A percentile compares a stretch with the other conserved stretches of the same genome.
Evolutionary conservation across 2,329 filamentous ascomycete genomes (phyloP).

Genomic region (Cyphellophora europaea): DNA sequence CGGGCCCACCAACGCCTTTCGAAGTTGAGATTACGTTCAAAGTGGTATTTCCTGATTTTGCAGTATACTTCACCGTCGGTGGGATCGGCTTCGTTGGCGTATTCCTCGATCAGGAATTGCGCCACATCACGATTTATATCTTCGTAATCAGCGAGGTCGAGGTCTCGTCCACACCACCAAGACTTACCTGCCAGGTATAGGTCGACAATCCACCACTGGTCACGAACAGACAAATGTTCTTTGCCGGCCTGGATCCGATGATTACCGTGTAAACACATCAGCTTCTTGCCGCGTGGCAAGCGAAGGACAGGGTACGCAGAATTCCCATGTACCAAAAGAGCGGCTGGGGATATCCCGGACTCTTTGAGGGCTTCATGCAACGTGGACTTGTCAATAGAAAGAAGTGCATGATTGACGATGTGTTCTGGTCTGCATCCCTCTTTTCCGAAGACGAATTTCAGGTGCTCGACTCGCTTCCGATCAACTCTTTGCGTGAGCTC

Average conservation of each 20-base stretch:
- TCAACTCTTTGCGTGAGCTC: too few species aligned
- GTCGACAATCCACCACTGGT: slow-evolving; percentile 24
- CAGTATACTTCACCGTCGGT: slow-evolving; percentile 22
- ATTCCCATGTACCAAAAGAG: too few species aligned
- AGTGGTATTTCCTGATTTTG: slow-evolving; percentile 21
- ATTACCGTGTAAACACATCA: slow-evolving; percentile 21
- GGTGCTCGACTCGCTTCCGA: too few species aligned
- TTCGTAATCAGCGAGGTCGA: too few species aligned
- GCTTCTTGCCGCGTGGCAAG: too few species aligned
- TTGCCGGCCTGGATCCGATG: slow-evolving; percentile 17
- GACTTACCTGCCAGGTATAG: slow-evolving; percentile 21
- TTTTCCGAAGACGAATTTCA: too few species aligned
- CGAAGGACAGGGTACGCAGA: too few species aligned
- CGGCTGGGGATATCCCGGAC: too few species aligned
- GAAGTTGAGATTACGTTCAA: slow-evolving; percentile 12
- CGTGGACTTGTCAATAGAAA: too few species aligned
- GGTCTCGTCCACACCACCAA: neutral
- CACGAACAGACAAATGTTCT: slow-evolving; percentile 13
- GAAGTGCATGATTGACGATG: too few species aligned
- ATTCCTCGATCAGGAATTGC: slow-evolving; percentile 21
- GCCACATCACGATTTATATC: slow-evolving; percentile 20
- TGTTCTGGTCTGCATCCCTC: too few species aligned
- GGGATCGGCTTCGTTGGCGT: slow-evolving; percentile 20
- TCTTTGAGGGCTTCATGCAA: too few species aligned
- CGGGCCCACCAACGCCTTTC: slow-evolving; percentile 15